These are phyloP conservation scores for Phaeophleospora eucalypticola DNA, from an alignment of 2,329 filamentous ascomycete species.

Conservation along the genomic window DNA sequence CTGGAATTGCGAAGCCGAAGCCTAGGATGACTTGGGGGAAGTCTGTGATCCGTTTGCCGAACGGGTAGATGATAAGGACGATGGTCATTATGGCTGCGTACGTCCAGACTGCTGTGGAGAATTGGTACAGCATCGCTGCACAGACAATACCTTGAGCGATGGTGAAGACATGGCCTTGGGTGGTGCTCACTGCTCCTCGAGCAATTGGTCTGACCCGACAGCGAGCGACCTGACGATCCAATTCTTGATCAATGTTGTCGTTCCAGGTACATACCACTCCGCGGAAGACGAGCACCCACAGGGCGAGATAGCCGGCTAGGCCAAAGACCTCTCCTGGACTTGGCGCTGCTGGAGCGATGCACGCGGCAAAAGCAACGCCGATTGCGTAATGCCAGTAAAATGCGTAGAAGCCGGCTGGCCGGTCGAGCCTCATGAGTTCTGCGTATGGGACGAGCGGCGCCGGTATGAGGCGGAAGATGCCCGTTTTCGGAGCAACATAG, in stretches of 20 bases:
- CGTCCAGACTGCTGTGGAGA: background rate
- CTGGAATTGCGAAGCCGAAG: constrained; percentile 12
- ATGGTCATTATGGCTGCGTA: constrained; percentile 8
- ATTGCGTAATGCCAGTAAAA: constrained; percentile 16
- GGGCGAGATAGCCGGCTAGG: constrained; percentile 3
- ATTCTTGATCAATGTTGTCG: constrained; percentile 14
- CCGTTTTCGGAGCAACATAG: constrained; percentile 7
- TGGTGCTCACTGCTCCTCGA: constrained; percentile 11
- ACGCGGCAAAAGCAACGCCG: constrained; percentile 9
- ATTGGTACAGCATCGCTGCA: constrained; percentile 4
- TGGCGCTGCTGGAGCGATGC: constrained; percentile 2
- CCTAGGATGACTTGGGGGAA: constrained; percentile 14
- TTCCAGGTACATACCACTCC: constrained; percentile 13
- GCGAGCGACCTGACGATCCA: constrained; percentile 9
- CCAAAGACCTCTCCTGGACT: constrained; percentile 1
- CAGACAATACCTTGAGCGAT: constrained; percentile 6
- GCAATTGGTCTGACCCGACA: constrained; percentile 12
- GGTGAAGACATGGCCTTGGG: constrained; percentile 10
- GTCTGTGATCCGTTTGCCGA: constrained; percentile 12
- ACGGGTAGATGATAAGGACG: constrained; percentile 10
- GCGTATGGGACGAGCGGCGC: constrained; percentile 9
- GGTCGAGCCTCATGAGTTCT: constrained; percentile 12
- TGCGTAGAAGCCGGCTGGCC: constrained; percentile 12
- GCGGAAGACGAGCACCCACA: constrained; percentile 11
- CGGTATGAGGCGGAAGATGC: constrained; percentile 10